Percentiles rank a stretch among this genome's conserved stretches.
These are phyloP conservation scores for Plasmodium coatneyi DNA, from an alignment of 169 alveolate species.

Conservation along the genomic window DNA sequence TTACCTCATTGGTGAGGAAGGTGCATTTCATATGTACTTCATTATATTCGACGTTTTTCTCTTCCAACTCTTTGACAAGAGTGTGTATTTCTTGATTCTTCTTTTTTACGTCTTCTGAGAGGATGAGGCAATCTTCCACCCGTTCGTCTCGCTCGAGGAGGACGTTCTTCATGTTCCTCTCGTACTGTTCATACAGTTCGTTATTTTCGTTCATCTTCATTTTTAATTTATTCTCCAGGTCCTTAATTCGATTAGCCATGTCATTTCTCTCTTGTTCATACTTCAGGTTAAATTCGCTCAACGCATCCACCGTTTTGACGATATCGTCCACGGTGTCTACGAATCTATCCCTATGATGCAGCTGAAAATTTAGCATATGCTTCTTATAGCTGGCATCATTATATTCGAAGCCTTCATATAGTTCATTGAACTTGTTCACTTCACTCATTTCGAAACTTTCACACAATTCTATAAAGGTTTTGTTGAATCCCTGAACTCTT, in stretches of 20 bases:
- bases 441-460: constrained; percentile 71
- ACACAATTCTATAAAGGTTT: constrained; percentile 63
- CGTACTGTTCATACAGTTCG: constrained; percentile 59
- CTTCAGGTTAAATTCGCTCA: constrained; percentile 36
- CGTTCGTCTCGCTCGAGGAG: constrained; percentile 64
- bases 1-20: constrained; percentile 40
- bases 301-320: constrained; percentile 28
- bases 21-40: constrained; percentile 66
- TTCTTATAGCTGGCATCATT: constrained; percentile 57
- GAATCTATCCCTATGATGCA: constrained; percentile 18
- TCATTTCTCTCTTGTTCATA: constrained; percentile 67
- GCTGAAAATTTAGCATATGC: constrained; percentile 17
- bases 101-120: constrained; percentile 70
- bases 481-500: constrained; percentile 57
- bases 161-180: constrained; percentile 38
- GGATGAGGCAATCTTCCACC: constrained; percentile 54
- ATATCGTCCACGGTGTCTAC: constrained; percentile 35
- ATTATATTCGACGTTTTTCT: constrained; percentile 52
- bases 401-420: constrained; percentile 54
- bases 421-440: constrained; percentile 51
- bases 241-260: constrained; percentile 50
- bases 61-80: constrained; percentile 69
- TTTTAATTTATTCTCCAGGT: constrained; percentile 54
- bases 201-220: constrained; percentile 69
- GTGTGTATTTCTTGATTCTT: constrained; percentile 50